Percentiles rank a stretch among this genome's conserved stretches.
These are phyloP conservation scores for Bertia moriformis DNA, from an alignment of 2,329 filamentous ascomycete species.

Conservation along the genomic window DNA sequence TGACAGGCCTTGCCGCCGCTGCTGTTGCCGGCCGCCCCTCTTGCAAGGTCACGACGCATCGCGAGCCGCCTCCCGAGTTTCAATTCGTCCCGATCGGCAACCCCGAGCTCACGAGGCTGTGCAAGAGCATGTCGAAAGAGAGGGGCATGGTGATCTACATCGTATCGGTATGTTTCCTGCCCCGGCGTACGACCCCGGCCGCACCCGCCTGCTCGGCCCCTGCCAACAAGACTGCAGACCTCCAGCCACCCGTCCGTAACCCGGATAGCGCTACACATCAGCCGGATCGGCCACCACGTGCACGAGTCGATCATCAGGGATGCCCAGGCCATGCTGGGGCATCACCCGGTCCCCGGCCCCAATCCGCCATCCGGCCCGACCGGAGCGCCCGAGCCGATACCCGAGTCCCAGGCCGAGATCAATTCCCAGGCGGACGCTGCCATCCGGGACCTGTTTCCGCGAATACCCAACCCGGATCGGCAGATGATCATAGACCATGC, in stretches of 20 bases:
- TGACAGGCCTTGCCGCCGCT: constrained; percentile 11
- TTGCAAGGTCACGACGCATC: constrained; percentile 35
- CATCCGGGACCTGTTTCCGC: constrained; percentile 47
- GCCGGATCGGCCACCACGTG: constrained; percentile 46
- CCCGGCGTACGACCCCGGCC: constrained; percentile 25
- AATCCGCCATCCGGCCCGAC: too few species aligned
- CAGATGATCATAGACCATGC: constrained; percentile 46
- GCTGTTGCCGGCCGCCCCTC: too few species aligned
- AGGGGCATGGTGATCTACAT: constrained; percentile 51
- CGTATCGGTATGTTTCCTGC: constrained; percentile 43
- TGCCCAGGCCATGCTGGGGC: constrained; percentile 20
- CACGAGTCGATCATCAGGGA: constrained; percentile 42
- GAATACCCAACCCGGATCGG: constrained; percentile 51
- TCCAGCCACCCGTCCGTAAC: constrained; percentile 8
- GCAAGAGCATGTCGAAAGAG: constrained; percentile 51
- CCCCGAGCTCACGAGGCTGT: constrained; percentile 40
- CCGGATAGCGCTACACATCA: constrained; percentile 28
- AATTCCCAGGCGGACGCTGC: constrained; percentile 46
- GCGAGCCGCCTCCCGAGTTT: constrained; percentile 41
- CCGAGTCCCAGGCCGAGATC: constrained; percentile 41
- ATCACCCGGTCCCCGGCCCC: constrained; percentile 9
- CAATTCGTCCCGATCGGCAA: constrained; percentile 49
- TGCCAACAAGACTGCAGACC: neutral
- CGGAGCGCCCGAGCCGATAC: constrained; percentile 39
- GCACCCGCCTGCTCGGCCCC: constrained; percentile 5